Evolutionary conservation across 1,284 basidiomycete species (phyloP), one percentile per base, ranked within the genome.

Genomic region (Cutaneotrichosporon sp.): DNA sequence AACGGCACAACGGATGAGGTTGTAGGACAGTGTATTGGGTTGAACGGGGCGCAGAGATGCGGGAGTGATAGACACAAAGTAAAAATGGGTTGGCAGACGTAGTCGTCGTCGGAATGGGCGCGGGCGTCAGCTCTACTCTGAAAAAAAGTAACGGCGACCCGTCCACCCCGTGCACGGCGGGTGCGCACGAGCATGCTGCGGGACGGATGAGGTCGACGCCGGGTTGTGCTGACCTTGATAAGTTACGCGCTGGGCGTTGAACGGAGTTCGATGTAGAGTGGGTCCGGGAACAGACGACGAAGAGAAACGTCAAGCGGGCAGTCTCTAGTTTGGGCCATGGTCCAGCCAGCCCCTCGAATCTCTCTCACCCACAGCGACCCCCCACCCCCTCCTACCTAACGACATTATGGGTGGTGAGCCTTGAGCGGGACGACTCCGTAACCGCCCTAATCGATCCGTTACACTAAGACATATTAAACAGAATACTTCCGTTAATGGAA

Each of bases 211-310:
- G 5, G 26, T 42, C 38, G 50, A 42, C 56, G 50, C 38, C 9
- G 59, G 21, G 26, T 47, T 47, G 40, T 65, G 60, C 64, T 65
- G 58, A 65, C 64, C 64, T 61, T 62, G 61, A 60, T 56, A 32
- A 47, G 50, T 65, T 42, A 65, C 64, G 64, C 64, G 60, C 64
- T 34, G 49, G 38, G 64, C 63, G 63, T 60, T 34, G 51, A 42
- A 38, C 40, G 50, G n/a, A 53, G 64, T 52, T 52, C 50, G 50
- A 52, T 52, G 50, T 18, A 52, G 26, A 16, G 50, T 65, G 64
- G 60, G 64, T 65, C 64, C 58, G 56, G 53, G 58, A 59, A 59
- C 31, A 62, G 58, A 60, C 61, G 60, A 65, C 64, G 64, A 59
- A 60, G 60, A 62, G 64, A 49, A 55, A 59, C 56, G 40, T 42